Base-by-base conservation (phyloP, 331 rosid genomes). In the Arachis monticola region DNA sequence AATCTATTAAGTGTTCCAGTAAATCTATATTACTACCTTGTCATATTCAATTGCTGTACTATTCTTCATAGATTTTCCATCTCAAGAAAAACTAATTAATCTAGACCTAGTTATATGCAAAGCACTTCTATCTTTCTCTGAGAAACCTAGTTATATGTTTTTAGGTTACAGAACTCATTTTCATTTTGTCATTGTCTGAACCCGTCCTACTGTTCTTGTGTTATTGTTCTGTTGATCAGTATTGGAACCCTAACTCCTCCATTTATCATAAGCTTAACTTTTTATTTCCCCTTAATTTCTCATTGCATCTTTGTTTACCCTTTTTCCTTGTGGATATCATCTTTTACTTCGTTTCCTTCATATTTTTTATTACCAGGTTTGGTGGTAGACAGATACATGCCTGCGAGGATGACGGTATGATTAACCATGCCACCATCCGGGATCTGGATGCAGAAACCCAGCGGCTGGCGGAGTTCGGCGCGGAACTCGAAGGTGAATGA, bases 381-480 rank as follows among this genome's bases (percentile, higher is more conserved):
- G 98, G 93, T 38, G 99, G 99, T 57, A 87, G 84, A 76, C 97
- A 86, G 84, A 72, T 92, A 80, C 97, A 87, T 77, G 99, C 98
- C 46, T 86, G 90, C 48, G 97, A 82, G 83, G 99, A 95, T 67
- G 93, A 95, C 62, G 99, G 98, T 57, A 48, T 67, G n/a, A 69
- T 92, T 68, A 88, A 95, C 89, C 98, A 95, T 77, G 86, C 97
- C 38, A 7, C 30, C 38, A 77, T 90, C 17, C 86, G 98, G 76
- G 88, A 92, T 84, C 72, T 84, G 6, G 97, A 87, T 2, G 93
- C 55, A 2, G 99, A 92, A 62, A 96, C 91, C 13, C 67, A 45
- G 42, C 87, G 96, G 60, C 69, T 92, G 78, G 97, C 92, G 86
- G 96, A 89, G 84, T 95, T 90, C 81, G 93, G 93, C 3, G 81